Percentiles rank a stretch among this genome's conserved stretches.
phyloP scores from a whole-genome alignment of 306 rosid species.

The Quercus parvula region DNA sequence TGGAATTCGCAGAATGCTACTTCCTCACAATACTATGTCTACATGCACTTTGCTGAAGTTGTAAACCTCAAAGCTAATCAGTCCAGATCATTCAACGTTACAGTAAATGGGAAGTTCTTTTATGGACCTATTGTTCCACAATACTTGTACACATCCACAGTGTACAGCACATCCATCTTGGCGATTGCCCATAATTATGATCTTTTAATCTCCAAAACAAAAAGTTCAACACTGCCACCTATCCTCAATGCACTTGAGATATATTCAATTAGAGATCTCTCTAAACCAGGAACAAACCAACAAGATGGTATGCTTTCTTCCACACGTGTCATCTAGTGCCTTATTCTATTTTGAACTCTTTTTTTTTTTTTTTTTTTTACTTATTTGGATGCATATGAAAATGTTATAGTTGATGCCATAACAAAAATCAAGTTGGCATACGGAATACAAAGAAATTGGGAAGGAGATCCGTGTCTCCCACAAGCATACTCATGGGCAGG shows the following conservation, averaged over 20 bases:
- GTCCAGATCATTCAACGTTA: conserved; percentile 25
- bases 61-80: conserved; percentile 14
- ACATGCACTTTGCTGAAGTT: conserved; percentile 35
- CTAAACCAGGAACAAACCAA: too few species aligned
- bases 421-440: conserved; percentile 48
- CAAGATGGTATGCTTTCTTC: too few species aligned
- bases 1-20: conserved; percentile 2
- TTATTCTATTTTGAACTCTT: too few species aligned
- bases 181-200: background rate
- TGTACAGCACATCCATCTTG: background rate
- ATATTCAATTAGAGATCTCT: too few species aligned
- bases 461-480: conserved; percentile 66
- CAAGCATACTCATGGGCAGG: conserved; percentile 47
- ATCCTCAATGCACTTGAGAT: conserved; percentile 22
- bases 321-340: too few species aligned
- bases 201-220: conserved; percentile 1
- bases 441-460: conserved; percentile 42
- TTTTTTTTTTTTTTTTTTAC: too few species aligned
- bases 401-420: conserved; percentile 46
- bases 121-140: background rate
- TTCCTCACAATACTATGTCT: conserved; percentile 1
- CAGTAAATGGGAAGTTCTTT: background rate
- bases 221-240: conserved; percentile 38
- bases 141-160: background rate
- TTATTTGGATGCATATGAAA: background rate